Conservation (phyloP, 73 alveolate species). For the Paramecium sonneborni region DNA sequence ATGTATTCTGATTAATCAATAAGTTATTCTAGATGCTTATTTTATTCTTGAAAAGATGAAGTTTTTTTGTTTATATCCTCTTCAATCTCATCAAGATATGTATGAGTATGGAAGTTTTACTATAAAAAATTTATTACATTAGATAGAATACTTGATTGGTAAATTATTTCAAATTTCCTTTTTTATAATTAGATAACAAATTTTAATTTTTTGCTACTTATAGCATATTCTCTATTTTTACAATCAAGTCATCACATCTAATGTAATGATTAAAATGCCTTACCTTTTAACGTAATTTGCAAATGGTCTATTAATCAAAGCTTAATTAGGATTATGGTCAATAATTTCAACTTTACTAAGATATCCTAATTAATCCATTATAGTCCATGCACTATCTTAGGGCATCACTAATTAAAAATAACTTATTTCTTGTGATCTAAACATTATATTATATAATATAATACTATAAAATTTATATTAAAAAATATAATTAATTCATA, state of each 20-base stretch:
- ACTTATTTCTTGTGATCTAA: slow-evolving; percentile 92
- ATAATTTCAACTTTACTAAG: slow-evolving; percentile 89
- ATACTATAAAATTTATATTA: background rate
- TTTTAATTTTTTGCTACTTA: background rate
- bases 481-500: background rate
- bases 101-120: slow-evolving; percentile 10
- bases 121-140: background rate
- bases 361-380: slow-evolving; percentile 89
- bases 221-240: background rate
- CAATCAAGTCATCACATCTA: slow-evolving; percentile 41
- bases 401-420: slow-evolving; percentile 89
- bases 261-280: background rate
- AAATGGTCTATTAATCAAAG: slow-evolving; percentile 79
- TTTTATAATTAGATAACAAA: background rate
- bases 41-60: background rate
- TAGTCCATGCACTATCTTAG: slow-evolving; percentile 89
- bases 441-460: slow-evolving; percentile 39
- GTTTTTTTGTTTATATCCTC: slow-evolving; percentile 16
- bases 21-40: slow-evolving; percentile 17
- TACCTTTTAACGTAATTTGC: slow-evolving; percentile 54
- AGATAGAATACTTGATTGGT: slow-evolving; percentile 6
- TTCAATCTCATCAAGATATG: slow-evolving; percentile 50
- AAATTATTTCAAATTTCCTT: background rate
- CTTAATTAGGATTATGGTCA: slow-evolving; percentile 85
- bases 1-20: background rate